Evolutionary conservation across 345 rosid species (phyloP), one percentile per base, ranked within the genome.

Genomic region (Eucalyptus pauciflora): DNA sequence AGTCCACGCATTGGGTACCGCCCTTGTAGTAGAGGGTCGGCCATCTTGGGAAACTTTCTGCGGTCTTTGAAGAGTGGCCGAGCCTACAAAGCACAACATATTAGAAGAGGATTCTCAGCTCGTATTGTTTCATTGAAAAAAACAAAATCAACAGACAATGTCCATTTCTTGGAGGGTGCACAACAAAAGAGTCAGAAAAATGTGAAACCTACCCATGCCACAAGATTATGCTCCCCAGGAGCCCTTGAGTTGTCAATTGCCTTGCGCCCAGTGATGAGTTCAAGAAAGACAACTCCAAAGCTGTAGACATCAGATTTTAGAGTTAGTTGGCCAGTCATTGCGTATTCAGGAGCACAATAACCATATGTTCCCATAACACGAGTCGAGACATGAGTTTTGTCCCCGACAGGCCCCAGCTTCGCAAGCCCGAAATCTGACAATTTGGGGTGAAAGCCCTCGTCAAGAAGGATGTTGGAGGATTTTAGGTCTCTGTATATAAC

Each of bases 351-450:
- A 50, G 99, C 99, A 94, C 99, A 97, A 88, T 97, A 98, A 89
- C 99, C 99, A 67, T 98, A 96, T n/a, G 99, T 98, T 15, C 99
- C 99, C 99, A 98, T 98, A 87, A 98, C 99, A 88, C 99, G 97
- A 13, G 99, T 97, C 16, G 99, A 98, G 90, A 98, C 99, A 64
- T 98, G 99, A 86, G 99, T 97, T 91, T 98, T 96, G 90, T 98
- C 99, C 33, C 99, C 99, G 60, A 98, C 99, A 54, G 99, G 99
- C 20, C 99, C 99, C 64, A 98, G 91, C 90, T 97, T 98, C 52
- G 99, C 99, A 86, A 98, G 95, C 86, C 99, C 99, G 8, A 98
- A 98, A 92, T 98, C 99, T 5, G 99, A 98, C 90, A 98, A 88
- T 93, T 98, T 98, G 16, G 99, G 99, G 88, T 97, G 98, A 88